These are phyloP conservation scores for Phycomyces nitens DNA, from an alignment of 192 early-diverging fungal species.

Conservation along the genomic window DNA sequence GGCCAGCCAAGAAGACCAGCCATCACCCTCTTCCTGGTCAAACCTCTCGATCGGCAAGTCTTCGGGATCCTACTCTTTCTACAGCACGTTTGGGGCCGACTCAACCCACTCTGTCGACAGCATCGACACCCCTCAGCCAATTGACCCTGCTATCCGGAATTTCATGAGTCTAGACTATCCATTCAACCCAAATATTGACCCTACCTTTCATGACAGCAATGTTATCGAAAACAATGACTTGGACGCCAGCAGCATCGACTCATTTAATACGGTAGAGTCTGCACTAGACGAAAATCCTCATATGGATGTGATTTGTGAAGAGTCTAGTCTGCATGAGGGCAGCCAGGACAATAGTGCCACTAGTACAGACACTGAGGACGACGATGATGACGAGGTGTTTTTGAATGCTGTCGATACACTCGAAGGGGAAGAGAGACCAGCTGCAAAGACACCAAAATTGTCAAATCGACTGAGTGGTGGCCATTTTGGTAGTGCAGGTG, in stretches of 20 bases:
- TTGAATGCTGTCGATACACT: constrained; percentile 23
- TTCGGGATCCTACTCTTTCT: constrained; percentile 17
- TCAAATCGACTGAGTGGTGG: constrained; percentile 32
- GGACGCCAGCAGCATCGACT: constrained; percentile 9
- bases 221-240: background rate
- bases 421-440: background rate
- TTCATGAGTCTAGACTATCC: no score
- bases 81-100: constrained; percentile 14
- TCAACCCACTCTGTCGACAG: constrained; percentile 11
- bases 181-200: no score
- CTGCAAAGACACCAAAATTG: constrained; percentile 7
- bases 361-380: constrained; percentile 1
- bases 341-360: background rate
- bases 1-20: no score
- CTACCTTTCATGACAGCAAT: background rate
- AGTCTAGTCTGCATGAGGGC: background rate
- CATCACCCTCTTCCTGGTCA: background rate
- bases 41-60: constrained; percentile 3
- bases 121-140: background rate
- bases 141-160: no score
- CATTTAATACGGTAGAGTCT: constrained; percentile 16
- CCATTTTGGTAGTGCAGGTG: constrained; percentile 36
- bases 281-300: constrained; percentile 1
- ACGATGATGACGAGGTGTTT: constrained; percentile 27
- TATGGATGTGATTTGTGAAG: background rate